A percentile compares a stretch with the other conserved stretches of the same genome.
phyloP scores from a whole-genome alignment of 2,329 filamentous ascomycete species.

The Talaromyces funiculosus region DNA sequence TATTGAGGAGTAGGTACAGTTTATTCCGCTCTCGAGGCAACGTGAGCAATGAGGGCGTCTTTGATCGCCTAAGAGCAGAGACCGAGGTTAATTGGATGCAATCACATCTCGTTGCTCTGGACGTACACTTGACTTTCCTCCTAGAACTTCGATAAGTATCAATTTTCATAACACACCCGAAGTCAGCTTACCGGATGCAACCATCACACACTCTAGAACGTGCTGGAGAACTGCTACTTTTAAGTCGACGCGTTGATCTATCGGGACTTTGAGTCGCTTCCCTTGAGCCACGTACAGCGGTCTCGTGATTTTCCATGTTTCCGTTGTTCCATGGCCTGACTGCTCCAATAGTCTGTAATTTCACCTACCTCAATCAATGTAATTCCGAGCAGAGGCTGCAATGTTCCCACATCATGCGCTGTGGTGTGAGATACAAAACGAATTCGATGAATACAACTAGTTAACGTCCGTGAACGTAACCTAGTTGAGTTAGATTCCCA shows the following conservation, averaged over 20 bases:
- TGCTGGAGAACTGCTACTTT: not conserved
- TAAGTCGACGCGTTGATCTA: not conserved
- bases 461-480: not conserved
- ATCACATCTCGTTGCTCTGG: not conserved
- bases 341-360: too few species aligned
- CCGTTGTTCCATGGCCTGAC: not conserved
- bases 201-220: conserved; percentile 15
- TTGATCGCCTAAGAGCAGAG: conserved; percentile 24
- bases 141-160: not conserved
- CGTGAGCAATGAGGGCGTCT: conserved; percentile 29
- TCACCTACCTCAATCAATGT: too few species aligned
- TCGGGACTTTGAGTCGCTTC: not conserved
- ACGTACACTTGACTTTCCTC: conserved; percentile 10
- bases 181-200: conserved; percentile 18
- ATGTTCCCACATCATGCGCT: not conserved
- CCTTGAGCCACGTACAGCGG: not conserved
- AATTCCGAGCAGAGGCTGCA: too few species aligned
- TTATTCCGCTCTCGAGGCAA: conserved; percentile 24
- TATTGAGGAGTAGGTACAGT: conserved; percentile 27
- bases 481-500: too few species aligned
- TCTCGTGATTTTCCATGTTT: not conserved
- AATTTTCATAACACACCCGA: too few species aligned
- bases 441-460: not conserved
- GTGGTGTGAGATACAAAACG: not conserved
- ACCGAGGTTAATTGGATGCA: not conserved